Evolutionary conservation across 129 eudicot species (phyloP), one percentile per base, ranked within the genome.

Genomic region (Tagetes patula): DNA sequence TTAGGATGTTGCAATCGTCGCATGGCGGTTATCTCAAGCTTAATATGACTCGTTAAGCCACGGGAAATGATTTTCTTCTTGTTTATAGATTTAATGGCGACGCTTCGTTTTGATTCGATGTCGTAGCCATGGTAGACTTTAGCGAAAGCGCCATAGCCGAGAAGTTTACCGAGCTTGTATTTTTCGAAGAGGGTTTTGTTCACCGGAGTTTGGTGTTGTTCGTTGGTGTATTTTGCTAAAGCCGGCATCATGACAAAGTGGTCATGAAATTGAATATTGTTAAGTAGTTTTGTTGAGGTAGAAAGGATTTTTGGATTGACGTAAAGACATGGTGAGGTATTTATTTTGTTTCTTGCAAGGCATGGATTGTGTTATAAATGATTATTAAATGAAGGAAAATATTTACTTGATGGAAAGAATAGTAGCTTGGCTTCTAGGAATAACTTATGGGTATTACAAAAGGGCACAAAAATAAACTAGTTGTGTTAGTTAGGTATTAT

Each of bases 41-140:
- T 87, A 6, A 90, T 61, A 30, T 90, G 86, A 3, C 75, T 76
- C 8, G 86, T 75, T 65, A 90, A 82, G 13, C 82, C 85, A 0
- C 79, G 73, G 3, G 77, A 77, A 3, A 65, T 40, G 1, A 83
- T 80, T 60, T 80, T 65, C 7, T 63, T 77, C n/a, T 90, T 90
- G 85, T 82, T 77, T 0, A 90, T 82, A 27, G 87, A 79, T 43
- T 90, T 90, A 5, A 90, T 82, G 2, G 96, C 96, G 2, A 90
- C 90, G 73, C 84, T 90, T 40, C 83, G 85, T 0, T 82, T 82
- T 0, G 88, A 79, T 2, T 48, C 66, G 0, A 82, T 13, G 73
- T 87, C 84, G 46, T 83, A 70, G 0, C 87, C 93, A n/a, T 87
- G 87, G 81, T 86, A 89, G 11, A 89, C 96, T 60, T 89, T 89